Conservation (phyloP, 352 stramenopile species). For the Thraustotheca clavata region DNA sequence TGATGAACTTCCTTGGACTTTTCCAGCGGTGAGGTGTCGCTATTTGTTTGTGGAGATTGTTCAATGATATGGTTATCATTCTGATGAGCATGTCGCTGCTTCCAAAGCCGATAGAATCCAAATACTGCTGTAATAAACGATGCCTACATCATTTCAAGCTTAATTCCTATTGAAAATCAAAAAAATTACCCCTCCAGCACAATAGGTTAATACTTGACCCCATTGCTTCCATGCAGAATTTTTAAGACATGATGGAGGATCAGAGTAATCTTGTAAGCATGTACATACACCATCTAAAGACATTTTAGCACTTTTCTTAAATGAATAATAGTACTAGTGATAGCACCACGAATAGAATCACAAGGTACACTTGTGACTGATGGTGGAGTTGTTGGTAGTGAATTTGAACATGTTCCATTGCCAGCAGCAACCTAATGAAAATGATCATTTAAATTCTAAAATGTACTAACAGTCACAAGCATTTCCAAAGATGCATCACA, state of each 20-base stretch:
- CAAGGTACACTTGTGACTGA: neutral
- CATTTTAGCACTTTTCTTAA: neutral
- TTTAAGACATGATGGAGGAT: neutral
- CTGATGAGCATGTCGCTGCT: conserved; percentile 5
- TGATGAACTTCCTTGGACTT: neutral
- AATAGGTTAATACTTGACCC: conserved; percentile 21
- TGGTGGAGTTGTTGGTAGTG: neutral
- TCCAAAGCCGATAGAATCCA: conserved; percentile 14
- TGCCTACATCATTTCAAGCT: neutral
- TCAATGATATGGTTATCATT: neutral
- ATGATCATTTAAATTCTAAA: neutral
- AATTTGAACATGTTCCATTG: neutral
- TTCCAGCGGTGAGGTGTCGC: neutral
- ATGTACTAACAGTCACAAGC: neutral
- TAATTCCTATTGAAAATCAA: too few relatives aligned
- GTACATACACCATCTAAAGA: conserved; percentile 10
- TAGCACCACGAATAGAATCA: conserved; percentile 9
- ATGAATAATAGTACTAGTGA: neutral
- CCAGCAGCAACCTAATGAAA: conserved; percentile 8
- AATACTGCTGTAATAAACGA: conserved; percentile 16
- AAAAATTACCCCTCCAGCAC: conserved; percentile 6
- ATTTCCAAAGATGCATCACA: conserved; percentile 13
- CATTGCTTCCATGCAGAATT: conserved; percentile 17
- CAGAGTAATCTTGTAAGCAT: conserved; percentile 13
- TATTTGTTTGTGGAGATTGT: neutral